Percentiles rank a stretch among this genome's conserved stretches.
Conservation (phyloP, 129 eudicot genomes). For the Calendula officinalis region DNA sequence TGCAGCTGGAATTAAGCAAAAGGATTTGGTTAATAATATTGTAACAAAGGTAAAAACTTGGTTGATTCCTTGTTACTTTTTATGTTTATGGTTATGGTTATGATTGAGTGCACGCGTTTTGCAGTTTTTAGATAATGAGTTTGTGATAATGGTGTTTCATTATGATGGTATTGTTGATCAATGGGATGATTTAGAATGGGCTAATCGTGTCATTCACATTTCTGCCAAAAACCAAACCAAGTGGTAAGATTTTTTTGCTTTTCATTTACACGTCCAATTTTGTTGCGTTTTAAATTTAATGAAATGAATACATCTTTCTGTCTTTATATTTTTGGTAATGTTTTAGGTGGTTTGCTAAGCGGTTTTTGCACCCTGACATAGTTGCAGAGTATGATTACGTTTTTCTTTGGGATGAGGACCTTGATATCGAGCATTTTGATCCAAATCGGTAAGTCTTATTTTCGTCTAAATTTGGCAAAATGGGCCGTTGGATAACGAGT, state of each 20-base stretch:
- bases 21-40: slow-evolving; percentile 52
- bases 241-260: slow-evolving; percentile 41
- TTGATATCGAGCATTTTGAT: slow-evolving; percentile 66
- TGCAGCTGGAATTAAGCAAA: slow-evolving; percentile 91
- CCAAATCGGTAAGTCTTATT: slow-evolving; percentile 69
- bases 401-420: slow-evolving; percentile 90
- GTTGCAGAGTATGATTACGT: slow-evolving; percentile 69
- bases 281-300: not conserved
- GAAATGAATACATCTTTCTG: not conserved
- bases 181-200: slow-evolving; percentile 74
- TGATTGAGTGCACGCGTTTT: slow-evolving; percentile 7
- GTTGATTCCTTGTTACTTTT: slow-evolving; percentile 2
- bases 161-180: slow-evolving; percentile 74
- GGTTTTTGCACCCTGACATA: slow-evolving; percentile 83
- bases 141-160: slow-evolving; percentile 80
- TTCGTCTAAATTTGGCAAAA: no score
- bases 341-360: slow-evolving; percentile 86
- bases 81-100: not conserved
- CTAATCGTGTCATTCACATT: slow-evolving; percentile 58
- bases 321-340: not conserved
- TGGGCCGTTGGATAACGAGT: no score
- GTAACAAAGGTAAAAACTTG: slow-evolving; percentile 54
- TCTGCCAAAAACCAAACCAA: slow-evolving; percentile 82
- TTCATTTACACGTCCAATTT: not conserved
- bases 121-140: slow-evolving; percentile 68